Evolutionary conservation across 352 stramenopile species (phyloP).

Genomic region (Pythium insidiosum): DNA sequence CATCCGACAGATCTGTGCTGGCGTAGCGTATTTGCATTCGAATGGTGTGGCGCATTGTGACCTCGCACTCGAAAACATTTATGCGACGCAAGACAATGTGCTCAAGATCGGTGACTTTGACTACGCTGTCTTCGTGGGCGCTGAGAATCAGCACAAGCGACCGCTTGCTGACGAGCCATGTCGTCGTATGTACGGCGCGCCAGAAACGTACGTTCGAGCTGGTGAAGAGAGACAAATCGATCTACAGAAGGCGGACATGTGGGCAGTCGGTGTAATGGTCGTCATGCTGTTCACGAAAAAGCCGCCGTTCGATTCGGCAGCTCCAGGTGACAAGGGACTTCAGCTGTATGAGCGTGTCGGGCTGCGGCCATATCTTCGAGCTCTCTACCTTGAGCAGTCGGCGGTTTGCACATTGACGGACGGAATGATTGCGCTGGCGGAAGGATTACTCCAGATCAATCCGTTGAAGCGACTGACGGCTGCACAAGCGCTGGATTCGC

Average conservation of each 20-base stretch:
- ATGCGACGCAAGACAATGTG: conserved; percentile 42
- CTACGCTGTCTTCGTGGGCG: conserved; percentile 42
- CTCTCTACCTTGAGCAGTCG: conserved; percentile 58
- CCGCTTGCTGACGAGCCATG: conserved; percentile 16
- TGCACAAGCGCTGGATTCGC: no score
- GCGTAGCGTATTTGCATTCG: conserved; percentile 39
- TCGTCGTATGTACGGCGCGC: conserved; percentile 42
- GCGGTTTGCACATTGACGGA: conserved; percentile 47
- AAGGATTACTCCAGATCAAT: conserved; percentile 81
- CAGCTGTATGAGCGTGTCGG: conserved; percentile 42
- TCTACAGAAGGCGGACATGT: conserved; percentile 47
- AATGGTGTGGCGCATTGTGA: conserved; percentile 60
- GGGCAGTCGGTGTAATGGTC: conserved; percentile 50
- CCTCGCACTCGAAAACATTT: conserved; percentile 70
- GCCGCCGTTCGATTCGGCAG: conserved; percentile 41
- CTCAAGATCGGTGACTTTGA: conserved; percentile 71
- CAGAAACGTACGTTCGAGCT: conserved; percentile 26
- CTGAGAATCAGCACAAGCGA: conserved; percentile 27
- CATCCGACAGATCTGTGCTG: conserved; percentile 84
- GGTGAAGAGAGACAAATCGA: conserved; percentile 21
- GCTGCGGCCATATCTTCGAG: conserved; percentile 38
- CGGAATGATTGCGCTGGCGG: conserved; percentile 64
- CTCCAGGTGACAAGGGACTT: conserved; percentile 35
- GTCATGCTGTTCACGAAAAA: conserved; percentile 49
- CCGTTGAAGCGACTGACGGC: conserved; percentile 70